Base-by-base conservation (phyloP, 371 early-diverging fungal genomes). In the Chytridium lagenaria region DNA sequence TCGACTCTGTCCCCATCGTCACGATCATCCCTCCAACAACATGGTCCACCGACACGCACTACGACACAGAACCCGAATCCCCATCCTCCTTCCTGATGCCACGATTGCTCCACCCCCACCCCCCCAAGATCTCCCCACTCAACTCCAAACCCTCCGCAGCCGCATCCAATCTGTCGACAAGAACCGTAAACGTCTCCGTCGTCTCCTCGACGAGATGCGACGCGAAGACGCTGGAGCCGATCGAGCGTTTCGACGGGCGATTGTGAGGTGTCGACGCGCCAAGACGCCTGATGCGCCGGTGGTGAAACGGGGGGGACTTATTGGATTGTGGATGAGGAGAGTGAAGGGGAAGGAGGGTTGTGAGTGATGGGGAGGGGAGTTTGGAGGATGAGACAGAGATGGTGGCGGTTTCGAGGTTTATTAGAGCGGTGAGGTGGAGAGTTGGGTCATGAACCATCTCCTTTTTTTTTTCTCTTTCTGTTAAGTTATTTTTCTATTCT, bases 161-260 rank as follows among this genome's bases (percentile, higher is more conserved):
- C 55, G 55, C 26, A 52, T 69, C 19, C 63, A 61, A 22, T 40
- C 63, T 5, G 63, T 57, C 34, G 61, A 67, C 44, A 22, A 34
- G 3, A 23, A 34, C 26, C 33, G 75, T 22, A 55, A 50, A 12
- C 26, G 50, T 50, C 40, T 77, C 66, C n/a, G 50, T 1, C 26
- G 50, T 23, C 50, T 77, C 30, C 28, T 77, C 19, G 73, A 73
- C 7, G 73, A 67, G 16, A 26, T 73, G 19, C 38, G 59, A 37
- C 30, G 71, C 28, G 77, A 73, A 63, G 77, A 77, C 51, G 70
- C 73, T 44, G 70, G 38, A 10, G 68, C 67, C 12, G 77, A 77
- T 61, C 72, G 77, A n/a, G 77, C 73, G 15, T 77, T 69, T 33
- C 63, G 77, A 16, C 31, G 77, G 19, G 72, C 77, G 16, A 71